Evolutionary conservation across 176 grass and related monocot genomes (phyloP).

Genomic region (Chloris gayana): DNA sequence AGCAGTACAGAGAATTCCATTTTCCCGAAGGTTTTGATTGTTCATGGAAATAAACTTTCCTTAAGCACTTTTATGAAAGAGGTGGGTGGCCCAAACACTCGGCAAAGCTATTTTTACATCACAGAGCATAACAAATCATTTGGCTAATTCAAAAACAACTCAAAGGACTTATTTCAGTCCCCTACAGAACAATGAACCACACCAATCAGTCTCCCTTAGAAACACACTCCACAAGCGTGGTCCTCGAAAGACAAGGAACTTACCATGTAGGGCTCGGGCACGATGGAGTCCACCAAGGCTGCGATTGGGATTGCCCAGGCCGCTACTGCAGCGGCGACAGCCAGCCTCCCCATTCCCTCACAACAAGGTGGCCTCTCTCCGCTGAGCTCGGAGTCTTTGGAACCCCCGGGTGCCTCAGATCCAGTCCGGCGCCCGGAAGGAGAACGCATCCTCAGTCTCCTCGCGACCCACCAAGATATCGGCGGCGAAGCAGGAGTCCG

Average conservation of each 20-base stretch:
- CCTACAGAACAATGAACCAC: neutral
- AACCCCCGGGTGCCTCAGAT: slow-evolving; percentile 30
- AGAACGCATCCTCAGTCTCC: neutral
- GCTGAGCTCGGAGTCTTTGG: neutral
- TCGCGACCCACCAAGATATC: neutral
- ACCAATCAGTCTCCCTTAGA: neutral
- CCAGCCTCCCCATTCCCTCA: slow-evolving; percentile 48
- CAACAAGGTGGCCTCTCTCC: neutral
- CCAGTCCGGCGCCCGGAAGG: slow-evolving; percentile 8
- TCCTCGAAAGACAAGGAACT: neutral
- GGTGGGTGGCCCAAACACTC: neutral
- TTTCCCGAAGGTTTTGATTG: neutral
- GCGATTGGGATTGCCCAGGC: slow-evolving; percentile 56
- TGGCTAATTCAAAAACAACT: neutral
- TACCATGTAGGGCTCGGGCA: slow-evolving; percentile 87
- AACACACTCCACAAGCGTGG: neutral
- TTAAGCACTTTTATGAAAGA: neutral
- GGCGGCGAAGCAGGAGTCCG: neutral
- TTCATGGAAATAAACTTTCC: neutral
- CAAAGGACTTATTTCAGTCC: neutral
- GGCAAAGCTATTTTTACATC: slow-evolving; percentile 13
- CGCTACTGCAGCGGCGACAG: slow-evolving; percentile 44
- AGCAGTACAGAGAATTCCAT: slow-evolving; percentile 1
- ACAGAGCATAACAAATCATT: neutral
- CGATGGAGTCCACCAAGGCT: slow-evolving; percentile 57